Base-by-base conservation (phyloP, 2,329 filamentous ascomycete species). In the Sporothrix luriei region DNA sequence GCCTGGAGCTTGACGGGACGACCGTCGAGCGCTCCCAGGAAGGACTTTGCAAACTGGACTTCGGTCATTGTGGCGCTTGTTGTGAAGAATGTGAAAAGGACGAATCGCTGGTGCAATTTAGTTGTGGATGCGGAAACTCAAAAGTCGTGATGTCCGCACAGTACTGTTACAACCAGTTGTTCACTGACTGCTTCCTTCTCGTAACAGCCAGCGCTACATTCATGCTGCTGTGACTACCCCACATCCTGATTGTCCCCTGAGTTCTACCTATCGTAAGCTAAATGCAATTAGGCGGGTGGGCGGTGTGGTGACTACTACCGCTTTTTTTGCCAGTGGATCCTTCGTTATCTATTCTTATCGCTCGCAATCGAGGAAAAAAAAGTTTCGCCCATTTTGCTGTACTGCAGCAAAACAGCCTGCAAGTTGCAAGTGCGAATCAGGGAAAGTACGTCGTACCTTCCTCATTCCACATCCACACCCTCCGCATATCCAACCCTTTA, bases 1-100 rank as follows among this genome's bases (percentile, higher is more conserved):
- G 91, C 84, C n/a, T 90, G 88, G 73, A 98, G 87, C 83, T 94
- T 96, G 75, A 89, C 80, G 9, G 93, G 91, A 65, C 90, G 89
- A 71, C 88, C 87, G 80, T 97, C 93, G 72, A 98, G 87, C 26
- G 88, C 86, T 67, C 89, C 84, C 74, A 99, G 88, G 80, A 97
- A 97, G 43, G 88, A 85, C 80, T 91, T 93, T 75, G 93, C 91
- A 79, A 97, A 98, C 66, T 88, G 83, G 71, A 94, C 81, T 85
- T 97, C 94, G n/a, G 90, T 85, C 91, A 94, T 94, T 74, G 75
- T 84, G 71, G 16, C 21, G 16, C 13, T 21, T 26, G 7, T 59
- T 73, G 61, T 29, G n/a, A 3, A 26, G 5, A 21, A n/a, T 73
- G 61, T 29, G 19, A 3, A 26, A 9, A 49, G 9, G 48, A 21